phyloP scores from a whole-genome alignment of 169 alveolate species.

The Eimeria sp. region DNA sequence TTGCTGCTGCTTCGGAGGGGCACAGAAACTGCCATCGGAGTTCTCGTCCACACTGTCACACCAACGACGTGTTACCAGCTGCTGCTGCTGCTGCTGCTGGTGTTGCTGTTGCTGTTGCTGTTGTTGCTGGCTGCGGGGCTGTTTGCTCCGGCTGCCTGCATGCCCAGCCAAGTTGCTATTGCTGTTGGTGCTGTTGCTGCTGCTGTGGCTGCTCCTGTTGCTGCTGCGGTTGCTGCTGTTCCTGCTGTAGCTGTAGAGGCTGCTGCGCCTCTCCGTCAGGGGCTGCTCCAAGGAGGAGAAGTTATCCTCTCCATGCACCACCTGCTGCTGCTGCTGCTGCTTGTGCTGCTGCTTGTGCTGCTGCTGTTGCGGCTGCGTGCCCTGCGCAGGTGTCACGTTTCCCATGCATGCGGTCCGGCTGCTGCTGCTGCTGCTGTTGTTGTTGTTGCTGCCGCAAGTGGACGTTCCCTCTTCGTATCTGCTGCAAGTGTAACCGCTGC shows the following conservation, averaged over 20 bases:
- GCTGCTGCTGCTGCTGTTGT: conserved; percentile 29
- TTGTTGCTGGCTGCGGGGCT: neutral
- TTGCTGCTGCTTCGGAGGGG: conserved; percentile 9
- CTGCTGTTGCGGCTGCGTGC: no score
- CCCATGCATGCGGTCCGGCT: neutral
- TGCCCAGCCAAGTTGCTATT: neutral
- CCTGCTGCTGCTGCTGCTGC: neutral
- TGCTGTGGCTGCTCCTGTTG: conserved; percentile 3
- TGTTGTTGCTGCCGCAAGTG: conserved; percentile 2
- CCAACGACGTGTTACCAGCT: neutral
- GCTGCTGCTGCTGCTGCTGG: conserved; percentile 47
- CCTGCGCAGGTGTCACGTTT: no score
- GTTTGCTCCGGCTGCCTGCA: neutral
- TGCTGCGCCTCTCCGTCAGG: neutral
- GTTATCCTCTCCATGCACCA: neutral
- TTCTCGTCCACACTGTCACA: conserved; percentile 20
- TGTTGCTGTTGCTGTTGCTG: conserved; percentile 16
- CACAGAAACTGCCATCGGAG: neutral
- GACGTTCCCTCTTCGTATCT: neutral
- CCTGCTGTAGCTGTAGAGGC: conserved; percentile 38
- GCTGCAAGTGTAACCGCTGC: neutral
- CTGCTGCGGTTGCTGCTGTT: conserved; percentile 7
- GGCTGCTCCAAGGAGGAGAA: neutral
- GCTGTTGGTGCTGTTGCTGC: neutral
- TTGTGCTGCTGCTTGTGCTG: no score